Percentiles rank a stretch among this genome's conserved stretches.
Evolutionary conservation across 768 basidiomycete genomes (phyloP).

Genomic region (Mycena indigotica): DNA sequence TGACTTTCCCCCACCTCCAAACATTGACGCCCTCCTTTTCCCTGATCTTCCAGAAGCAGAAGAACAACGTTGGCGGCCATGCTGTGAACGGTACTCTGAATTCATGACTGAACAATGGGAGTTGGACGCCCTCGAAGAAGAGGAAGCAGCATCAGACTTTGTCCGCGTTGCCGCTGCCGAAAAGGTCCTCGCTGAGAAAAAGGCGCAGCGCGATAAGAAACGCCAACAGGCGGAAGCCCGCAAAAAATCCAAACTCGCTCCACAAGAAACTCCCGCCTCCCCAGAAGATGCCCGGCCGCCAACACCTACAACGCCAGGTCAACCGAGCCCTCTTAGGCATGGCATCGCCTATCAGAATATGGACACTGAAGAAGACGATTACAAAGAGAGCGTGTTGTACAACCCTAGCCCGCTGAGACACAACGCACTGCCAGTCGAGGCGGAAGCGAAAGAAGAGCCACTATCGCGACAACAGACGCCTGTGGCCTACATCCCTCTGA

Average conservation of each 20-base stretch:
- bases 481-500: constrained; percentile 2
- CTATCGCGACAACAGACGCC: constrained; percentile 18
- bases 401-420: constrained; percentile 18
- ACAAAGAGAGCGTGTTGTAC: constrained; percentile 8
- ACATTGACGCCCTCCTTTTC: constrained; percentile 69
- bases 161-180: constrained; percentile 40
- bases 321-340: constrained; percentile 27
- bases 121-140: constrained; percentile 77
- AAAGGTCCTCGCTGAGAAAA: constrained; percentile 51
- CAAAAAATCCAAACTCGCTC: constrained; percentile 49
- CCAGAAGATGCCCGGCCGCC: constrained; percentile 30
- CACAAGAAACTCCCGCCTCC: constrained; percentile 29
- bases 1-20: constrained; percentile 73
- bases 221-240: constrained; percentile 55
- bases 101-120: constrained; percentile 83
- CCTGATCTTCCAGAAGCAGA: constrained; percentile 27
- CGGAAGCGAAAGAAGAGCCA: constrained; percentile 19
- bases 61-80: constrained; percentile 71
- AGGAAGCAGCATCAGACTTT: constrained; percentile 55
- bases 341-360: constrained; percentile 25
- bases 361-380: constrained; percentile 5
- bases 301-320: constrained; percentile 21
- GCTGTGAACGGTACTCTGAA: constrained; percentile 82
- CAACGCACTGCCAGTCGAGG: constrained; percentile 5
- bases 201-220: constrained; percentile 49